Conservation (phyloP, 208 protist species). For the Balamuthia mandrillaris region DNA sequence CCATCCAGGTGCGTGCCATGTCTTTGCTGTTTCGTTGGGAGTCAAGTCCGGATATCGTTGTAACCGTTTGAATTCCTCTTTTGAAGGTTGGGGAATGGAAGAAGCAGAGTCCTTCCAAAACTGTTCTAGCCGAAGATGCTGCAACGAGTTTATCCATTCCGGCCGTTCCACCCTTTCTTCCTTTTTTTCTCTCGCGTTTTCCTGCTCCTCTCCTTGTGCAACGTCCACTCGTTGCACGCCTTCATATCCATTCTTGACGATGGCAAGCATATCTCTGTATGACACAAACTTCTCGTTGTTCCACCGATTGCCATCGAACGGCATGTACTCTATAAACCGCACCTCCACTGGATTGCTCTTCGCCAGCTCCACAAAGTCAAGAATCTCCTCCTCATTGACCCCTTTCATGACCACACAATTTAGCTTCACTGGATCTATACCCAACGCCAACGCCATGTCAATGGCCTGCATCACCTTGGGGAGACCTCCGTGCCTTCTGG, state of each 20-base stretch:
- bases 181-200: no score
- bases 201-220: no score
- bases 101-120: no score
- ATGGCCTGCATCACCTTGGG: constrained; percentile 51
- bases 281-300: constrained; percentile 65
- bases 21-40: constrained; percentile 66
- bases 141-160: no score
- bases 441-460: constrained; percentile 40
- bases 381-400: constrained; percentile 69
- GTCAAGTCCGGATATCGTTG: constrained; percentile 17
- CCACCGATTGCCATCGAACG: constrained; percentile 76
- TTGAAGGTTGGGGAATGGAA: no score
- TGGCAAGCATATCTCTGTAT: constrained; percentile 61
- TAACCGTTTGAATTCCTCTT: not conserved
- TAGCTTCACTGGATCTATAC: constrained; percentile 58
- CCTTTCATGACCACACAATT: constrained; percentile 77
- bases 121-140: no score
- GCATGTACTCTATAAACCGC: constrained; percentile 83
- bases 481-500: constrained; percentile 52
- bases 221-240: no score
- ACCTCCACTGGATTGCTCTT: constrained; percentile 60
- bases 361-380: constrained; percentile 62
- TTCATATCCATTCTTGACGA: constrained; percentile 41
- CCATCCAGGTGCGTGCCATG: constrained; percentile 38
- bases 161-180: no score